Conservation (phyloP, 1,284 basidiomycete species). For the Austroboletus niveus region DNA sequence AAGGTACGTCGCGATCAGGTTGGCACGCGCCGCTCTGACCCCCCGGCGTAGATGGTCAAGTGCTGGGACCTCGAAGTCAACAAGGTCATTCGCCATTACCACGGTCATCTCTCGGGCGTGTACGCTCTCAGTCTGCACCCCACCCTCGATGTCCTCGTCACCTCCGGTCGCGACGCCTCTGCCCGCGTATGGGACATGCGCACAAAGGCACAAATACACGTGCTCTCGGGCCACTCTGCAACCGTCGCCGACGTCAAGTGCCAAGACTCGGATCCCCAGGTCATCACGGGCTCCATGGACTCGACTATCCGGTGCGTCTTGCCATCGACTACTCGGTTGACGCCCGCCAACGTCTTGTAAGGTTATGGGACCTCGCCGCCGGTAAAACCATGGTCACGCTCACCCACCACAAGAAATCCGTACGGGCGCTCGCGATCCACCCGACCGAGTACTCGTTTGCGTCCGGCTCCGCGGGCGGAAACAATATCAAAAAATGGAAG, state of each 20-base stretch:
- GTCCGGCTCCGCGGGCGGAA: conserved; percentile 90
- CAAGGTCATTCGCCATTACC: conserved; percentile 98
- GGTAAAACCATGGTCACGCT: conserved; percentile 95
- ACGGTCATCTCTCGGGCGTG: conserved; percentile 95
- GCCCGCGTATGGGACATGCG: conserved; percentile 99
- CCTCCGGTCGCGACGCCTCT: conserved; percentile 91
- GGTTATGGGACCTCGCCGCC: conserved; percentile 97
- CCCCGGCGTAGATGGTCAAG: conserved; percentile 85
- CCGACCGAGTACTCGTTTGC: conserved; percentile 97
- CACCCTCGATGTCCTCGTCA: conserved; percentile 93
- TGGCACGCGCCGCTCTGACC: neutral
- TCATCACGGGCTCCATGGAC: conserved; percentile 98
- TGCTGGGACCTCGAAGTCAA: conserved; percentile 99
- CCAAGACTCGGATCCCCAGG: conserved; percentile 95
- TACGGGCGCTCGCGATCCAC: conserved; percentile 90
- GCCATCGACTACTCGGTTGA: neutral
- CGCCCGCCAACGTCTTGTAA: conserved; percentile 25
- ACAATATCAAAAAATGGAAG: conserved; percentile 99
- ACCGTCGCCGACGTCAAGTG: conserved; percentile 94
- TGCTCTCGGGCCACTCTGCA: conserved; percentile 89
- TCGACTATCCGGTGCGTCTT: conserved; percentile 79
- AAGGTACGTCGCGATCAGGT: conserved; percentile 56
- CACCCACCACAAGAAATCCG: conserved; percentile 98
- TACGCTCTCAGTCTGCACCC: conserved; percentile 91
- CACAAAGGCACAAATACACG: conserved; percentile 93